Conservation (phyloP, 768 basidiomycete genomes). For the Collybia sordida region DNA sequence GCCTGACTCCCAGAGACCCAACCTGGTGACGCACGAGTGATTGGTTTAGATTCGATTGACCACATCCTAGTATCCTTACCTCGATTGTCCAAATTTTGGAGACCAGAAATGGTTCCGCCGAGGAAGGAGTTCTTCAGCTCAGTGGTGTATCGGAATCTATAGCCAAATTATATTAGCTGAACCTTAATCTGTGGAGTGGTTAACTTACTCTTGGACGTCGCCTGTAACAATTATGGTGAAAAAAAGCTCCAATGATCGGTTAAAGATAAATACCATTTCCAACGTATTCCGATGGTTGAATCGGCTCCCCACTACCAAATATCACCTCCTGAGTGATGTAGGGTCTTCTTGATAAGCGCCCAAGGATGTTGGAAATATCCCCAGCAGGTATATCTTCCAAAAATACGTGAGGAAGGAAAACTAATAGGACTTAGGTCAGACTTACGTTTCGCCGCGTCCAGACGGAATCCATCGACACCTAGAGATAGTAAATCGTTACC, state of each 20-base stretch:
- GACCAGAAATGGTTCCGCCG: constrained; percentile 45
- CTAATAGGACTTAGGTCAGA: not conserved
- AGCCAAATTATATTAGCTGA: not conserved
- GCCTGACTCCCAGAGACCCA: constrained; percentile 56
- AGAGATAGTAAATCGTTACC: constrained; percentile 61
- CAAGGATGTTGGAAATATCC: constrained; percentile 55
- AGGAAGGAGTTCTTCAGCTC: constrained; percentile 53
- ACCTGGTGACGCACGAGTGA: constrained; percentile 29
- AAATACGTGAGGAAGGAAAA: not conserved
- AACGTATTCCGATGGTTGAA: constrained; percentile 57
- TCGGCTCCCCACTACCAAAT: constrained; percentile 49
- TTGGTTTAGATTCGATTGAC: not conserved
- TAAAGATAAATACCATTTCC: constrained; percentile 37
- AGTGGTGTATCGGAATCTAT: constrained; percentile 59
- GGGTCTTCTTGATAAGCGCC: constrained; percentile 36
- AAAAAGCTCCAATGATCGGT: not conserved
- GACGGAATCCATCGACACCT: constrained; percentile 59
- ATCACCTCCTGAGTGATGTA: constrained; percentile 69
- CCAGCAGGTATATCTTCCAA: constrained; percentile 48
- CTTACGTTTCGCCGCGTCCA: constrained; percentile 68
- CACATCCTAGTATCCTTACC: constrained; percentile 28
- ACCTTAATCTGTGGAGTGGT: too few relatives aligned
- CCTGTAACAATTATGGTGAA: constrained; percentile 24
- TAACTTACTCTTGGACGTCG: constrained; percentile 63
- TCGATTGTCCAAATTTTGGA: constrained; percentile 50